These are phyloP conservation scores for Aspergillus sp. DNA, from an alignment of 2,329 filamentous ascomycete genomes.

Conservation along the genomic window DNA sequence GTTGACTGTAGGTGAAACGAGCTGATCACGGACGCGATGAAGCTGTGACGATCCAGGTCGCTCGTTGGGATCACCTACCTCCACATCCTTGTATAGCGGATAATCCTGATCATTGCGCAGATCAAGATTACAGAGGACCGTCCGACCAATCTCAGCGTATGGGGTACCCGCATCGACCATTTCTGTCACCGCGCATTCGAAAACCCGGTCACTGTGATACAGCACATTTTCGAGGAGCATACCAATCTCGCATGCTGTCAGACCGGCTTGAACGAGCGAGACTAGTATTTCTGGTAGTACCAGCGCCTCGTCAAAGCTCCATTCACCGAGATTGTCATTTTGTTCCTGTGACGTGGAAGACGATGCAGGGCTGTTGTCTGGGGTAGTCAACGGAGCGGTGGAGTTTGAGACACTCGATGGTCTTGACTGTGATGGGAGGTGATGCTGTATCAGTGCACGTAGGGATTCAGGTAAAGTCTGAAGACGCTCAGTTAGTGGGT, in stretches of 20 bases:
- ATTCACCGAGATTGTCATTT: background rate
- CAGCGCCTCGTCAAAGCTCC: background rate
- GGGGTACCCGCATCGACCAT: conserved; percentile 3
- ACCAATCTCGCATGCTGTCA: conserved; percentile 9
- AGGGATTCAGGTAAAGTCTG: too few species aligned
- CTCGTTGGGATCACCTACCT: too few species aligned
- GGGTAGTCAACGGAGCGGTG: too few species aligned
- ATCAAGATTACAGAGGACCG: conserved; percentile 6
- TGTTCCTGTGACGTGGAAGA: too few species aligned
- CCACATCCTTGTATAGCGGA: background rate
- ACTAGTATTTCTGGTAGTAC: background rate
- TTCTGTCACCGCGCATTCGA: conserved; percentile 8
- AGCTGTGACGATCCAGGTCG: too few species aligned
- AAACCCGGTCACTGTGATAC: conserved; percentile 6
- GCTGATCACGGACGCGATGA: too few species aligned
- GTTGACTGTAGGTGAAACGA: too few species aligned
- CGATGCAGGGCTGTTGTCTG: too few species aligned
- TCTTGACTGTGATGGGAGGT: too few species aligned
- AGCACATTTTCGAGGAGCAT: conserved; percentile 4
- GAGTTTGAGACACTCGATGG: too few species aligned
- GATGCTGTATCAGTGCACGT: too few species aligned
- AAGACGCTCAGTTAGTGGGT: too few species aligned
- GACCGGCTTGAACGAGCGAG: conserved; percentile 1
- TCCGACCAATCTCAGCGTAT: conserved; percentile 9
- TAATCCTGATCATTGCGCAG: conserved; percentile 1